Conservation (phyloP, 331 rosid species). For the Quercus phellos region DNA sequence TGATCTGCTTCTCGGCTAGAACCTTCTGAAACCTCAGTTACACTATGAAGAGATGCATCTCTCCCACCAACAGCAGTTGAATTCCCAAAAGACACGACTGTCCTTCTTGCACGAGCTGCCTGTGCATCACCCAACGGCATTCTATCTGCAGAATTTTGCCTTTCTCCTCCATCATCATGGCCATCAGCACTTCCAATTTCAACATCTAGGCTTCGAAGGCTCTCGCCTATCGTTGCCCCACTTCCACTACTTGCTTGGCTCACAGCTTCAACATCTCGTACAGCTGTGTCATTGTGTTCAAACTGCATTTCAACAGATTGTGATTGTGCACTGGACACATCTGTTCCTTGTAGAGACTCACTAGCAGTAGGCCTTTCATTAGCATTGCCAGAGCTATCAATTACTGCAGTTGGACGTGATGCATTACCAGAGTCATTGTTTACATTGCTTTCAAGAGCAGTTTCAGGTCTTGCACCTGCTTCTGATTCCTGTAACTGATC, state of each 20-base stretch:
- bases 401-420: constrained; percentile 27
- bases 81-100: constrained; percentile 54
- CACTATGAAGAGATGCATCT: constrained; percentile 86
- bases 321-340: constrained; percentile 42
- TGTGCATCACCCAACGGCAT: constrained; percentile 64
- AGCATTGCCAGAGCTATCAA: constrained; percentile 29
- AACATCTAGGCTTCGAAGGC: constrained; percentile 97
- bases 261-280: constrained; percentile 94
- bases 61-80: constrained; percentile 65
- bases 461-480: constrained; percentile 44
- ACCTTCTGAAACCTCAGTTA: constrained; percentile 90
- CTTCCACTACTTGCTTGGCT: constrained; percentile 99
- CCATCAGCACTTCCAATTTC: constrained; percentile 99
- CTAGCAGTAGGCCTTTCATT: constrained; percentile 48
- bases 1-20: constrained; percentile 94
- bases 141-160: constrained; percentile 81
- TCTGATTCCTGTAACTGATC: constrained; percentile 49
- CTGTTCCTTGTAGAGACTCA: constrained; percentile 43
- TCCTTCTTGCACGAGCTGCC: constrained; percentile 69
- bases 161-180: constrained; percentile 92
- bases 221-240: constrained; percentile 97
- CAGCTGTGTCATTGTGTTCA: constrained; percentile 72
- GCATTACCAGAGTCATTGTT: constrained; percentile 39
- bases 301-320: constrained; percentile 86
- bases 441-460: constrained; percentile 48